Conservation (phyloP, 176 grass and related monocot species). For the Phoenix roebelenii region DNA sequence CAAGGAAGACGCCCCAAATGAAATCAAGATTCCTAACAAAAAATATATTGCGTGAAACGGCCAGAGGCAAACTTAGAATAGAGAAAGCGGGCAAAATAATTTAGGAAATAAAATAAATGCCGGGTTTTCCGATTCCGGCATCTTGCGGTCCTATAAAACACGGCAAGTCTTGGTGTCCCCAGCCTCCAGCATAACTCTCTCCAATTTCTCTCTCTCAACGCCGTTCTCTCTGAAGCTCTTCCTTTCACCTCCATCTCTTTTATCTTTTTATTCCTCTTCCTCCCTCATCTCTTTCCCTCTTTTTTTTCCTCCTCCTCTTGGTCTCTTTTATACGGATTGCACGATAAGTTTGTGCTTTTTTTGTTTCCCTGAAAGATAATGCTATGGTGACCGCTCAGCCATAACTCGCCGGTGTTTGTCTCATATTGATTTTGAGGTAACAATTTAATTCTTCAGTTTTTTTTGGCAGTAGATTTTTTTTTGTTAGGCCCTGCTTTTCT, state of each 20-base stretch:
- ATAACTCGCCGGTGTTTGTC: too few species aligned
- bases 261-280: too few species aligned
- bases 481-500: too few species aligned
- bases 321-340: background rate
- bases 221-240: background rate
- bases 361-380: too few species aligned
- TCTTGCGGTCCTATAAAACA: constrained; percentile 45
- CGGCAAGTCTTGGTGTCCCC: background rate
- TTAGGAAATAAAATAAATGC: constrained; percentile 10
- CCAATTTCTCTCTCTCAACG: background rate
- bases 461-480: too few species aligned
- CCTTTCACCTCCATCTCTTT: background rate
- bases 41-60: background rate
- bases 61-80: background rate
- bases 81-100: background rate
- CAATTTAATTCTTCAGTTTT: too few species aligned
- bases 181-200: background rate
- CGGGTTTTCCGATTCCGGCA: constrained; percentile 28
- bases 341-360: too few species aligned
- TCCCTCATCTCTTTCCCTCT: too few species aligned
- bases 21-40: too few species aligned
- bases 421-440: too few species aligned
- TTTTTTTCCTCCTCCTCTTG: background rate
- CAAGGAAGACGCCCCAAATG: too few species aligned
- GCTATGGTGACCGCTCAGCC: too few species aligned